Conservation (phyloP, 108 stramenopile species). For the Nitzschia putrida region DNA sequence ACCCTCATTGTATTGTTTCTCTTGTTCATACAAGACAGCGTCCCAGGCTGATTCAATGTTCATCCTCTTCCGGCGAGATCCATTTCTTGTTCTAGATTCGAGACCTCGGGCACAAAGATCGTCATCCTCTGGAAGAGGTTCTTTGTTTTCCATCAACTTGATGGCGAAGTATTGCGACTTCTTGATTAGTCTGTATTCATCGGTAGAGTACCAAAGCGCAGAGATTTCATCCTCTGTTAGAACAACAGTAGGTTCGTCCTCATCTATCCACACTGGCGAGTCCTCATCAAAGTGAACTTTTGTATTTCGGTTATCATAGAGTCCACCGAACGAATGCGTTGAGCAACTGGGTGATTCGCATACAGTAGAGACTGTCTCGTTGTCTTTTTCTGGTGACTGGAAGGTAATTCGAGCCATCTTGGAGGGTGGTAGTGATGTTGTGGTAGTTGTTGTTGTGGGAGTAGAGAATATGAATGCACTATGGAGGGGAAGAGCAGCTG, state of each 20-base stretch:
- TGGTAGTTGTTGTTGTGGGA: too few relatives aligned
- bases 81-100: constrained; percentile 6
- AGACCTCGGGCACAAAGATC: constrained; percentile 15
- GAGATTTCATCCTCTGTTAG: constrained; percentile 8
- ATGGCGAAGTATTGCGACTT: constrained; percentile 8
- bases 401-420: background rate
- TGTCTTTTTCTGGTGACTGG: background rate
- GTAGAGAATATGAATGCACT: too few relatives aligned
- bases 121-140: background rate
- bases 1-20: constrained; percentile 11
- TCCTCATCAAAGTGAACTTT: background rate
- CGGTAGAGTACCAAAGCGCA: constrained; percentile 16
- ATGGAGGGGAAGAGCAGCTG: too few relatives aligned
- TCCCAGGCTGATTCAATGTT: constrained; percentile 15
- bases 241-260: background rate
- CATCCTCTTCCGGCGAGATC: background rate
- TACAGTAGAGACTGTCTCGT: background rate
- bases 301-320: background rate
- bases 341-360: background rate
- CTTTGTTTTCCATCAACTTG: constrained; percentile 4
- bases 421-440: background rate
- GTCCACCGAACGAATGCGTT: background rate
- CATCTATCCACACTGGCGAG: background rate
- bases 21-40: constrained; percentile 17
- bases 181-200: constrained; percentile 5